These are phyloP conservation scores for Colletotrichum sp. DNA, from an alignment of 2,329 filamentous ascomycete species.

Conservation along the genomic window DNA sequence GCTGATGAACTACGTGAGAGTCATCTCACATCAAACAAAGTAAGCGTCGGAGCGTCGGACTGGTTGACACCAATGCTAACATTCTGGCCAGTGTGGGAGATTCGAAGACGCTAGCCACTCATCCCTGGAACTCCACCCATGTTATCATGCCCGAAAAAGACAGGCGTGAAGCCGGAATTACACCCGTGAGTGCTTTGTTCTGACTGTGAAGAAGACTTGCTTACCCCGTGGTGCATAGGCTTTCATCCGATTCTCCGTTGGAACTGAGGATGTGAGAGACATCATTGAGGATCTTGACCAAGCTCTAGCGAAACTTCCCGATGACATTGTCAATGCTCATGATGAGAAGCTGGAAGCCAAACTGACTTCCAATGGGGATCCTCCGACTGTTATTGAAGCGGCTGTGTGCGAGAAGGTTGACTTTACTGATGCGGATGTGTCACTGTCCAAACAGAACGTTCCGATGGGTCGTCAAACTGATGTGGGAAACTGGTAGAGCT, in stretches of 20 bases:
- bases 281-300: constrained; percentile 76
- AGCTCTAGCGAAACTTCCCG: constrained; percentile 34
- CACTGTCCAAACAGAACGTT: neutral
- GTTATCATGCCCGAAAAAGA: constrained; percentile 58
- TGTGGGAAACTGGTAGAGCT: neutral
- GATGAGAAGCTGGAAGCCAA: neutral
- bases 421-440: neutral
- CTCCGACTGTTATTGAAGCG: neutral
- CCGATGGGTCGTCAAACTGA: neutral
- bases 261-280: constrained; percentile 74
- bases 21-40: constrained; percentile 74
- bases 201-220: neutral
- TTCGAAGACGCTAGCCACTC: constrained; percentile 73
- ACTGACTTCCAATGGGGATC: neutral
- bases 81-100: constrained; percentile 58
- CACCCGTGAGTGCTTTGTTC: constrained; percentile 48
- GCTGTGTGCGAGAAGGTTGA: neutral
- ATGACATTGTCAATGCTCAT: neutral
- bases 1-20: constrained; percentile 69
- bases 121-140: constrained; percentile 75
- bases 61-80: too few relatives aligned
- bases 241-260: constrained; percentile 50
- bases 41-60: constrained; percentile 46
- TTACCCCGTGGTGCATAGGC: neutral
- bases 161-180: constrained; percentile 66